These are phyloP conservation scores for Chalara sp. DNA, from an alignment of 2,329 filamentous ascomycete species.

Conservation along the genomic window DNA sequence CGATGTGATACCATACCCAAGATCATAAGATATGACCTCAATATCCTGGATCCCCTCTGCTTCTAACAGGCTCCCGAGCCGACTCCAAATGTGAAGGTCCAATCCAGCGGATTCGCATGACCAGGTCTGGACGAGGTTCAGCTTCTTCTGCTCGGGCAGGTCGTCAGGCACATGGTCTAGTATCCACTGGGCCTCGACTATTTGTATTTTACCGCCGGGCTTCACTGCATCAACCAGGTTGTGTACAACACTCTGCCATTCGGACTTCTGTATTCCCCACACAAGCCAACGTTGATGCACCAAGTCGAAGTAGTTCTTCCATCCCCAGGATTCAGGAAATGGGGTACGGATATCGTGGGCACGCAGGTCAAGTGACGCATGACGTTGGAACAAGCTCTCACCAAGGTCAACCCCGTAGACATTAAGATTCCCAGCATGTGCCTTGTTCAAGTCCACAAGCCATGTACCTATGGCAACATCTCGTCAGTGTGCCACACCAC, in stretches of 20 bases:
- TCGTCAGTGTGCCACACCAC: too few relatives aligned
- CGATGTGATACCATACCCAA: neutral
- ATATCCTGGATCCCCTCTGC: neutral
- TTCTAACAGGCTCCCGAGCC: neutral
- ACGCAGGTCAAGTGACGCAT: neutral
- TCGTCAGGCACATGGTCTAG: neutral
- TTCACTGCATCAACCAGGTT: neutral
- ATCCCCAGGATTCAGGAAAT: neutral
- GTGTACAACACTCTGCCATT: neutral
- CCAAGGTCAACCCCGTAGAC: neutral
- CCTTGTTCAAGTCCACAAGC: neutral
- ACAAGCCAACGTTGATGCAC: neutral
- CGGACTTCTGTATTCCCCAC: neutral
- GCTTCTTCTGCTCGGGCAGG: neutral
- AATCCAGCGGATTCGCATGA: neutral
- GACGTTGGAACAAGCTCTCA: neutral
- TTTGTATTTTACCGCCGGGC: neutral
- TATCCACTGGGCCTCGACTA: neutral
- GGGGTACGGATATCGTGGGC: neutral
- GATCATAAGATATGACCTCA: neutral
- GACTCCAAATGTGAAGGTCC: neutral
- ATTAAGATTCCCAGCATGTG: neutral
- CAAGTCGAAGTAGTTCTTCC: neutral
- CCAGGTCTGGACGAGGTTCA: neutral
- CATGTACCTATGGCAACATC: neutral